Base-by-base conservation (phyloP, 2,329 filamentous ascomycete species). In the Didymella sp. region DNA sequence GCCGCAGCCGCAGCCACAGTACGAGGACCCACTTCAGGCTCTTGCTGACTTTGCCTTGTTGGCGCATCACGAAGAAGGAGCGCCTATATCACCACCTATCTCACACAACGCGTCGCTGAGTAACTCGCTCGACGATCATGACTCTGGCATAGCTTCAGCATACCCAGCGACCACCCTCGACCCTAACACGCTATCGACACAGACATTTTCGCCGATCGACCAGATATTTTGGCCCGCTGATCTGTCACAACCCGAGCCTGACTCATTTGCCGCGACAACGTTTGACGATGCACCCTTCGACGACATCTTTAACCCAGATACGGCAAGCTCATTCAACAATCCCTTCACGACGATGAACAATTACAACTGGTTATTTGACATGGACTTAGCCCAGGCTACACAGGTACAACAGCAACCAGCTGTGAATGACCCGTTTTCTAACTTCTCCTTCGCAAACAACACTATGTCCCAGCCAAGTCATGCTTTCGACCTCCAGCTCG, bases 281-380 rank as follows among this genome's bases (percentile, higher is more conserved):
- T 62, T 69, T 59, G 62, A 71, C 62, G 69, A 73, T 71, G 68
- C 74, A 17, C 72, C 75, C 15, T 83, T 82, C 62, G 82, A 84
- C 48, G 82, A 86, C 47, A 79, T 83, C 30, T 86, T 87, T 64
- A 82, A 82, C 54, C 80, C 85, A 41, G 85, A 87, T 65, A 87
- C 85, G 48, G 85, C 85, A 27, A 85, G 81, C 64, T 86, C 85
- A 0, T 88, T 88, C 68, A 87, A 88, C 51, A 85, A 86, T 74
- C 85, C 85, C 5, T 88, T 86, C 69, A 87, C 85, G 2, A 87
- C 85, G 1, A 84, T 84, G 57, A 79, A 79, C 59, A 85, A 87
- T 53, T 87, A 87, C 66, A 85, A 84, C 55, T 88, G 85, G 85
- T 68, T 88, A 2, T 87, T 87, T 63, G 81, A 84, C 41, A 70